Base-by-base conservation (phyloP, 306 rosid genomes). In the Astragalus membranaceus region DNA sequence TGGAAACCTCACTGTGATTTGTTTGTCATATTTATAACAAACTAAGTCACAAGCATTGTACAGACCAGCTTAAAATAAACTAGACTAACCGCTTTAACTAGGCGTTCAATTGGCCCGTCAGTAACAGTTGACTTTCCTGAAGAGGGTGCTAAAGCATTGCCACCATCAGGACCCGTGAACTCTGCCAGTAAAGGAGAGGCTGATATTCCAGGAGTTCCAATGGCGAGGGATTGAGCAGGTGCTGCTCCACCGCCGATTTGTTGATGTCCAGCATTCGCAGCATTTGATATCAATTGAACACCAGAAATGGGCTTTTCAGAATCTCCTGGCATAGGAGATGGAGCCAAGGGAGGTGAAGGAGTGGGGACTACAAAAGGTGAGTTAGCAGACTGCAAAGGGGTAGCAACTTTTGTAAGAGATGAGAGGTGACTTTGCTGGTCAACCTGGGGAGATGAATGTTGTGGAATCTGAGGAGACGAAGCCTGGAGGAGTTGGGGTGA, bases 181-280 rank as follows among this genome's bases (percentile, higher is more conserved):
- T 95, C 99, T 32, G 96, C 99, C 54, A 95, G 88, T 86, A 95
- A 79, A 75, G 97, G 99, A 62, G 99, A 95, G 58, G 99, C 96
- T 69, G 99, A 91, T 74, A 95, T 91, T 83, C 99, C 99, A 65
- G 97, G 99, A 51, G 99, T 95, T 64, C 97, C 99, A 29, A 95
- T 89, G 69, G 97, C 95, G 80, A 91, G 96, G 69, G 96, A 95
- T 59, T 82, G 96, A 69, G 85, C 88, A 44, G 89, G 95, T 62
- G 89, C 75, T n/a, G 77, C 84, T 1, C 77, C 72, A 61, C 61
- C 73, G 48, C 81, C 80, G 10, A 87, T 72, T 76, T 86, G 96
- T 72, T 91, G 96, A 62, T 81, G 89, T 64, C 87, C 98, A 66
- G 82, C 57, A 88, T 80, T 90, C 60, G 82, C 83, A 78, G 81